phyloP scores from a whole-genome alignment of 805 yeast species.

The Candida coquimbonensis region DNA sequence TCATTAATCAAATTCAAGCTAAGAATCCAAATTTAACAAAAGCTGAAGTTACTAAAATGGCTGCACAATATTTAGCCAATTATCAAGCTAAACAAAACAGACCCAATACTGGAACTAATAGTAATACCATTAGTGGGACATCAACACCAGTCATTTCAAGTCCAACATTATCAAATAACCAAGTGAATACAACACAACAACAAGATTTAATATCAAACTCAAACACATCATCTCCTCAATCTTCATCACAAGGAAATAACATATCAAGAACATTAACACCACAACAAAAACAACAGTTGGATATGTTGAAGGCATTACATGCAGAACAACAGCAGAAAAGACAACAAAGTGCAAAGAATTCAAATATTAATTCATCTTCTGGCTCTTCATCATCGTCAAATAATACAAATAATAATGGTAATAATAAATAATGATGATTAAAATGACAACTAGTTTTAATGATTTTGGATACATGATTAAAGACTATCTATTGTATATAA shows the following conservation, averaged over 20 bases:
- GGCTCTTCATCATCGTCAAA: background rate
- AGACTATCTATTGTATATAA: no score
- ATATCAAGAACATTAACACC: constrained; percentile 15
- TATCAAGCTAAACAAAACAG: constrained; percentile 40
- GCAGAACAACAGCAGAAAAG: constrained; percentile 23
- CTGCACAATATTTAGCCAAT: constrained; percentile 56
- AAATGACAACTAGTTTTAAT: no score
- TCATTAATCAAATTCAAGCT: constrained; percentile 56
- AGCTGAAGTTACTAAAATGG: constrained; percentile 59
- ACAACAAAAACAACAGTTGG: constrained; percentile 25
- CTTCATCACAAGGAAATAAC: constrained; percentile 5
- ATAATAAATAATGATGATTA: no score
- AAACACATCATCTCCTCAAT: constrained; percentile 18
- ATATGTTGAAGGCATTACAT: constrained; percentile 20
- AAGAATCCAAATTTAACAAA: constrained; percentile 57
- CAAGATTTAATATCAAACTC: constrained; percentile 30
- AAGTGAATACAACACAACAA: background rate
- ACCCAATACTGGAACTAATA: background rate
- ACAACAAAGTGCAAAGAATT: constrained; percentile 8
- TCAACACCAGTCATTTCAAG: background rate
- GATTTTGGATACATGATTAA: no score
- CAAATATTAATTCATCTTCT: no score
- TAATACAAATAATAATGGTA: no score
- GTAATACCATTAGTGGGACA: no score
- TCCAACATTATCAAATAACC: background rate